Base-by-base conservation (phyloP, 495 filamentous ascomycete genomes). In the Hyaloscypha variabilis region DNA sequence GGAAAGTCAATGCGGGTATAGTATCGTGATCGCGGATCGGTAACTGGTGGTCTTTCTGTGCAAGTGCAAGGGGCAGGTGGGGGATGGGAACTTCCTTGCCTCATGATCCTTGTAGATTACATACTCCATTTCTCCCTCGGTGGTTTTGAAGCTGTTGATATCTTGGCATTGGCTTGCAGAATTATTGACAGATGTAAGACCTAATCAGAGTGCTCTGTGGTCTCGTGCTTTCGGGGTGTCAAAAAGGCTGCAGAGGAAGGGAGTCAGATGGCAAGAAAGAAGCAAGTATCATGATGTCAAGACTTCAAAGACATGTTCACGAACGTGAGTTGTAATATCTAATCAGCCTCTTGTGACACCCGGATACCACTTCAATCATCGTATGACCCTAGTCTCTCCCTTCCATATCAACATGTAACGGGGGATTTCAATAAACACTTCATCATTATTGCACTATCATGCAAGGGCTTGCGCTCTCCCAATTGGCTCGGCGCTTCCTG, bases 31-130 rank as follows among this genome's bases (percentile, higher is more conserved):
- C 56, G 13, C 11, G 5, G 49, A 62, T 62, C 25, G 36, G 39
- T 25, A n/a, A 4, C 42, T 14, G 17, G n/a, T n/a, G n/a, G n/a
- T n/a, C n/a, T n/a, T n/a, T n/a, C n/a, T n/a, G n/a, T n/a, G 39
- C 23, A 36, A 21, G 10, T 31, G 50, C 51, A 57, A 57, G 52
- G 61, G 60, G 30, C 54, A 13, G 29, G n/a, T 8, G 8, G 60
- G 46, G 26, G 49, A 26, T 19, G 28, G 30, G 28, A 1, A 21
- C 23, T 36, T 24, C n/a, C 31, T 25, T 28, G 54, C 39, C n/a
- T 56, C 39, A 58, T 30, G 39, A 69, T 65, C 67, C 67, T 53
- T 69, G 67, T 69, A 69, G 67, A 69, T 69, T 69, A 69, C 62
- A 65, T 69, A 68, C 46, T 65, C 63, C 13, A 42, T 54, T 54